These are phyloP conservation scores for Juncus inflexus DNA, from an alignment of 176 grass and related monocot species.

Conservation along the genomic window DNA sequence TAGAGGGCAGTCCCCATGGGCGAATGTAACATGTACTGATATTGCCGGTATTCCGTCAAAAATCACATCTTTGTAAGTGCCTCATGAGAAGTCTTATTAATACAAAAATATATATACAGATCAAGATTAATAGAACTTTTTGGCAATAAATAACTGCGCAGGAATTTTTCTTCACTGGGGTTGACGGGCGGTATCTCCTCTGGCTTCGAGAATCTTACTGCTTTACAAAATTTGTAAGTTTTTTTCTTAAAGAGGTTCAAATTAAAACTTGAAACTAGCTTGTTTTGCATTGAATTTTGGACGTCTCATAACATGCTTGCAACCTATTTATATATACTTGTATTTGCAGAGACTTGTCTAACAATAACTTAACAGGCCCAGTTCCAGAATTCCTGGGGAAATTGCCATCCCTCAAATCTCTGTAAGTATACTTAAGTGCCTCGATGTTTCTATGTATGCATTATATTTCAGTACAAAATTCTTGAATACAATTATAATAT, in stretches of 20 bases:
- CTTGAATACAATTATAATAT: neutral
- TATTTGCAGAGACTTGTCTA: slow-evolving; percentile 34
- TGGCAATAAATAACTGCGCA: neutral
- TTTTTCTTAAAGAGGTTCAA: no score
- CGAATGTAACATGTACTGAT: no score
- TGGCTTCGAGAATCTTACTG: neutral
- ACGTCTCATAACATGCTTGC: neutral
- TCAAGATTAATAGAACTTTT: no score
- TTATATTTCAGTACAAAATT: neutral
- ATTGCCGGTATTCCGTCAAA: no score
- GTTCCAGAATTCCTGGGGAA: slow-evolving; percentile 31
- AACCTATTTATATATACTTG: neutral
- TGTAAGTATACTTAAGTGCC: slow-evolving; percentile 24
- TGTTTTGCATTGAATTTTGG: neutral
- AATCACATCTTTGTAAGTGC: no score
- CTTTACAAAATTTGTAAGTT: neutral
- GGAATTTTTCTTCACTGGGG: neutral
- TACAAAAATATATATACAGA: no score
- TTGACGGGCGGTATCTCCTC: neutral
- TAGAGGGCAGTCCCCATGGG: no score
- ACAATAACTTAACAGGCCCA: slow-evolving; percentile 29
- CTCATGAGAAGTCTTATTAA: no score
- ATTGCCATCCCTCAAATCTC: slow-evolving; percentile 29
- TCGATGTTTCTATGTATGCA: no score
- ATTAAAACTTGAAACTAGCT: neutral